A percentile compares a stretch with the other conserved stretches of the same genome.
These are phyloP conservation scores for Pseudogymnoascus sp. DNA, from an alignment of 2,329 filamentous ascomycete species.

Conservation along the genomic window DNA sequence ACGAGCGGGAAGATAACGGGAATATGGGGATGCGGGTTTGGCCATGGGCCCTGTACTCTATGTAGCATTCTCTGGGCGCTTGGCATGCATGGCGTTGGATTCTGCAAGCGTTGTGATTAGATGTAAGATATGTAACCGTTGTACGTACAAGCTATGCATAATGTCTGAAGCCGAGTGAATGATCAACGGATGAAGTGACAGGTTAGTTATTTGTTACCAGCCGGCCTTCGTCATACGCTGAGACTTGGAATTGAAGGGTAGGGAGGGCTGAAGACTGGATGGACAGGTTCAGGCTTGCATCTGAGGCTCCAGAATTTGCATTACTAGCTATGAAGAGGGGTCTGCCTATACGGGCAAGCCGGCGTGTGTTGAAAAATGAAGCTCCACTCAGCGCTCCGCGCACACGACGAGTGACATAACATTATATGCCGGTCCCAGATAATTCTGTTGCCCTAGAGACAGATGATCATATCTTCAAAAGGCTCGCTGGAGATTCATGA, in stretches of 20 bases:
- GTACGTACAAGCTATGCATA: conserved; percentile 8
- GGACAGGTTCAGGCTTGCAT: neutral
- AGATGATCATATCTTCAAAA: neutral
- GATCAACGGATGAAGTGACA: neutral
- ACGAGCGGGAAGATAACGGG: conserved; percentile 6
- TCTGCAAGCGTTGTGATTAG: neutral
- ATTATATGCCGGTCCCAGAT: conserved; percentile 4
- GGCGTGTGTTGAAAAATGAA: neutral
- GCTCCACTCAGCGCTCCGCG: neutral
- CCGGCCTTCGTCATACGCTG: neutral
- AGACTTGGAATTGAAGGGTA: neutral
- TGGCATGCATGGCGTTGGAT: neutral
- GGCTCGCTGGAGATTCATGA: conserved; percentile 1
- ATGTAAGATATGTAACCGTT: conserved; percentile 3
- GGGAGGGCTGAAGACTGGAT: neutral
- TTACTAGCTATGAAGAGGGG: neutral
- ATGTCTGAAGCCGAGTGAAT: neutral
- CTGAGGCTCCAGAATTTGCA: neutral
- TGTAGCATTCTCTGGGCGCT: neutral
- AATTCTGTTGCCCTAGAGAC: conserved; percentile 4
- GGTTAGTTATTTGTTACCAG: neutral
- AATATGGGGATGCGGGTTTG: conserved; percentile 8
- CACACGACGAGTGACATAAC: neutral
- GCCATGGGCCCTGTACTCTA: neutral
- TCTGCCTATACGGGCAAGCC: neutral